These are phyloP conservation scores for Trichoderma aggressivum DNA, from an alignment of 2,329 filamentous ascomycete genomes.

Conservation along the genomic window DNA sequence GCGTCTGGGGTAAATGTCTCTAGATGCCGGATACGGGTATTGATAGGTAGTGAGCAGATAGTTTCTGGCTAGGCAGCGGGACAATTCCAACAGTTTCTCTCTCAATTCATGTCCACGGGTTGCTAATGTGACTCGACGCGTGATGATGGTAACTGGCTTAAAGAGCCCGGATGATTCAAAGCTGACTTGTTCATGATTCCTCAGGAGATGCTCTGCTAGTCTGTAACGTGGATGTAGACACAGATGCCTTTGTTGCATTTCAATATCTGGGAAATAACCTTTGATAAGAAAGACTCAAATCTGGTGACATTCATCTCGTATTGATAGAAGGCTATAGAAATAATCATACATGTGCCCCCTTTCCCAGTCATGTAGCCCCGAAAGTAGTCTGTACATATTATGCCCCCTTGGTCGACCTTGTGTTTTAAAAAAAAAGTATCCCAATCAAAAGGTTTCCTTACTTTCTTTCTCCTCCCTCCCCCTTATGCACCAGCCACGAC, in stretches of 20 bases:
- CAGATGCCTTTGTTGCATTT: neutral
- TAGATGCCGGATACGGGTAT: neutral
- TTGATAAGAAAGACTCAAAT: neutral
- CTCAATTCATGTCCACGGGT: neutral
- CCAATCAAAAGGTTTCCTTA: neutral
- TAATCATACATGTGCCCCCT: neutral
- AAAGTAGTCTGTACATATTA: neutral
- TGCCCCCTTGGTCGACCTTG: neutral
- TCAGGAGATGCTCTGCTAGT: neutral
- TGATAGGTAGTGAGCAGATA: slow-evolving; percentile 11
- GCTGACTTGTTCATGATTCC: neutral
- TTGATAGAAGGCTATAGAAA: slow-evolving; percentile 27
- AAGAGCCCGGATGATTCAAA: neutral
- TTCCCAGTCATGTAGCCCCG: neutral
- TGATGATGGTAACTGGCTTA: neutral
- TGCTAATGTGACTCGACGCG: neutral
- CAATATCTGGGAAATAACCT: neutral
- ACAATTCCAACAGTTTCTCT: slow-evolving; percentile 12
- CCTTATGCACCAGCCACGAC: slow-evolving; percentile 72
- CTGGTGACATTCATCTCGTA: neutral
- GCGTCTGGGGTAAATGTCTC: neutral
- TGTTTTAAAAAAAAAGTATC: neutral
- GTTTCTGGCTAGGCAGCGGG: neutral
- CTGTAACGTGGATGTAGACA: neutral
- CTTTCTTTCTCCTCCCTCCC: neutral